Evolutionary conservation across 441 rosid species (phyloP).

Genomic region (Gossypium aridum): DNA sequence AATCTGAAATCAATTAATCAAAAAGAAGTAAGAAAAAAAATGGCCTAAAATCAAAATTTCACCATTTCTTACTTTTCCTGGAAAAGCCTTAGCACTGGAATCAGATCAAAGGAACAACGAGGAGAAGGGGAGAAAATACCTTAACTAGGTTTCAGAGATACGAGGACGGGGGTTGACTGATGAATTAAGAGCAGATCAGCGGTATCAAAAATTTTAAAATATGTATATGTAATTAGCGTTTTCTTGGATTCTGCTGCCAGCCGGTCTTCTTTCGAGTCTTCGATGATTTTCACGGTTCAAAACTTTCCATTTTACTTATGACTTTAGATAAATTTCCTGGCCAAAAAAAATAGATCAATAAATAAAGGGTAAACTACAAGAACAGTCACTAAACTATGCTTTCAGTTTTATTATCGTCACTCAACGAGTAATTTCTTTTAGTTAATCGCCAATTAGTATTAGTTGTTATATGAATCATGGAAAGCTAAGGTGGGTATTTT

Average conservation of each 20-base stretch:
- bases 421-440: too few species aligned
- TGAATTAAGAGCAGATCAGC: neutral
- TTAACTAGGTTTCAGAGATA: neutral
- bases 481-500: too few species aligned
- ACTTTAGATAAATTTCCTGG: neutral
- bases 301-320: neutral
- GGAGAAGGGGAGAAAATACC: neutral
- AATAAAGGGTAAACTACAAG: too few species aligned
- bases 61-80: neutral
- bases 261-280: neutral
- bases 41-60: neutral
- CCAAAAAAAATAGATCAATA: neutral
- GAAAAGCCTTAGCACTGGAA: neutral
- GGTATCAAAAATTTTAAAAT: neutral
- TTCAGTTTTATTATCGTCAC: too few species aligned
- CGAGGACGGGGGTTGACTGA: neutral
- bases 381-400: too few species aligned
- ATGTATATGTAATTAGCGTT: neutral
- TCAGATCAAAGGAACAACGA: neutral
- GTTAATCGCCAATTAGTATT: too few species aligned
- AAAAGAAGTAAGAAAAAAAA: neutral
- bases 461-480: too few species aligned
- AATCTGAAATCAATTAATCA: neutral
- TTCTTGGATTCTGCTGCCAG: neutral
- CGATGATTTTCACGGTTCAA: neutral